Percentiles rank a stretch among this genome's conserved stretches.
These are phyloP conservation scores for Tephrocybe rancida DNA, from an alignment of 768 basidiomycete species.

Conservation along the genomic window DNA sequence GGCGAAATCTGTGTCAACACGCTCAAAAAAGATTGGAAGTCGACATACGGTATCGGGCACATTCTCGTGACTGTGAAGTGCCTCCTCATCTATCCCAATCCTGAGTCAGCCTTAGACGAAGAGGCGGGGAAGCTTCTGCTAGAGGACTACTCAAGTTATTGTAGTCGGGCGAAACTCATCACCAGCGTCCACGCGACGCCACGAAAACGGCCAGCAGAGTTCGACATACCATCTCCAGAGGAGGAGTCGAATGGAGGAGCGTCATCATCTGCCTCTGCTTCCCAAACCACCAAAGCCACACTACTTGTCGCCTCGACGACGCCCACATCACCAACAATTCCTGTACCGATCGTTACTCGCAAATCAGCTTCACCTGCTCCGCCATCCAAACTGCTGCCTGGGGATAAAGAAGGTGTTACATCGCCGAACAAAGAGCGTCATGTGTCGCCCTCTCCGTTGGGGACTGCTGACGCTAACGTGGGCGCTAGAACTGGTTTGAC, in stretches of 20 bases:
- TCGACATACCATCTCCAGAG: constrained; percentile 49
- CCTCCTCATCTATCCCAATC: constrained; percentile 94
- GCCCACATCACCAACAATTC: constrained; percentile 29
- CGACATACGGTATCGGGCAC: constrained; percentile 86
- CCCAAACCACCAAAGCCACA: constrained; percentile 22
- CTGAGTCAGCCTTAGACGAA: constrained; percentile 94
- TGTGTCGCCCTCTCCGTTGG: constrained; percentile 67
- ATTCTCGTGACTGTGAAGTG: constrained; percentile 94
- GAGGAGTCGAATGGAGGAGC: constrained; percentile 30
- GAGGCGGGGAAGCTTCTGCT: constrained; percentile 92
- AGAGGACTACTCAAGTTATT: constrained; percentile 89
- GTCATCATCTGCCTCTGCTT: constrained; percentile 29
- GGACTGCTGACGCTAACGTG: constrained; percentile 73
- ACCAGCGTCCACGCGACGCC: constrained; percentile 92
- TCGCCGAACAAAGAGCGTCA: constrained; percentile 57
- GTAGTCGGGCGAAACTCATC: constrained; percentile 82
- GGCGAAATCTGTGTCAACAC: constrained; percentile 98
- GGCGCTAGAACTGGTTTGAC: constrained; percentile 35
- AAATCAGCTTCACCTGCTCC: constrained; percentile 48
- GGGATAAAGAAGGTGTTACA: constrained; percentile 38
- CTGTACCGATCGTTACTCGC: constrained; percentile 43
- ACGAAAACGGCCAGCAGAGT: constrained; percentile 71
- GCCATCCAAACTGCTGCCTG: constrained; percentile 39
- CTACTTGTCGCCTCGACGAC: constrained; percentile 23
- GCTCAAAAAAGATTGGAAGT: constrained; percentile 96